Conservation (phyloP, 345 rosid species). For the Eucalyptus cladocalyx region DNA sequence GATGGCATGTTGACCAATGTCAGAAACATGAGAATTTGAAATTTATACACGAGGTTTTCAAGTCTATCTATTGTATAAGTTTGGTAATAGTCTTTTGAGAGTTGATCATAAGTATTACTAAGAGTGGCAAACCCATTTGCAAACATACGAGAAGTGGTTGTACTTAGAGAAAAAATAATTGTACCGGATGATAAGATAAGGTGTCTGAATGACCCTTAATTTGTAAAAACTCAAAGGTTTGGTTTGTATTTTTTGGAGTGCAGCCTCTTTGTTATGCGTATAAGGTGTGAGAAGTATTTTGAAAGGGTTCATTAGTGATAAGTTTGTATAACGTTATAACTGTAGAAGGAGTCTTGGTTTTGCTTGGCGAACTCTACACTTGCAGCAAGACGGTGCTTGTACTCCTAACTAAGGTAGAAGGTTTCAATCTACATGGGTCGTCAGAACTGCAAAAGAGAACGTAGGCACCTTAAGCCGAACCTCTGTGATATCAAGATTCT, state of each 20-base stretch:
- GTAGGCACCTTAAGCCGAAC: too few relatives aligned
- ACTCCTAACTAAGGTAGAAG: too few relatives aligned
- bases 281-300: not conserved
- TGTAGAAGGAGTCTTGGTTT: too few relatives aligned
- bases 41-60: not conserved
- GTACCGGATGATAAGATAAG: not conserved
- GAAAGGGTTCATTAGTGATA: too few relatives aligned
- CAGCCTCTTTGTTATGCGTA: not conserved
- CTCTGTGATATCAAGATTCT: too few relatives aligned
- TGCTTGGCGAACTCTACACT: too few relatives aligned
- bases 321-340: too few relatives aligned
- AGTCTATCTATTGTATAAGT: not conserved
- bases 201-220: not conserved
- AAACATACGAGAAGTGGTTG: not conserved
- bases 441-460: too few relatives aligned
- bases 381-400: too few relatives aligned
- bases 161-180: not conserved
- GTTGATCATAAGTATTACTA: not conserved
- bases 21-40: not conserved
- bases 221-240: not conserved
- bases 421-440: too few relatives aligned
- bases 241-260: not conserved
- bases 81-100: not conserved
- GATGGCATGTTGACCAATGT: not conserved
- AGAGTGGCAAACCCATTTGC: not conserved